Base-by-base conservation (phyloP, 306 rosid genomes). In the Malus orientalis region DNA sequence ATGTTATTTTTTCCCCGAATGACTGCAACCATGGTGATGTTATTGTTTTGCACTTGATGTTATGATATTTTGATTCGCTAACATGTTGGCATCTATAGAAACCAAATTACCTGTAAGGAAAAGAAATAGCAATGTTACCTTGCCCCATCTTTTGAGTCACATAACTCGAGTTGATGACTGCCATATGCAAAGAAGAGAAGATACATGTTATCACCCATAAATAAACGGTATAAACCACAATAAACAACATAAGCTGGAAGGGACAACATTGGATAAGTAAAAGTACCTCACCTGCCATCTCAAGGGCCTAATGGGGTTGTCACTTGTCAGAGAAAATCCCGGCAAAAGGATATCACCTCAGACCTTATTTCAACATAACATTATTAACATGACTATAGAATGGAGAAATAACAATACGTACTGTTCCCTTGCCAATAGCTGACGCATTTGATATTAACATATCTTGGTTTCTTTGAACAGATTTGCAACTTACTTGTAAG, bases 361-460 rank as follows among this genome's bases (percentile, higher is more conserved):
- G 11, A 40, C 20, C 32, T 42, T 42, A 40, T 40, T 40, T 40
- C 69, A 42, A 55, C 49, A 13, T 27, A 54, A 2, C 8, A 42
- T 44, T 27, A 13, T 76, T 69, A 33, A 36, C 15, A 25, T 25
- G 25, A 25, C 25, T 25, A 25, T 25, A 25, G 25, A 25, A 25
- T 25, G 25, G 25, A 25, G 30, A 76, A 55, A 40, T 19, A 55
- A 22, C 11, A 49, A 75, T 49, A 71, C 30, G 30, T 85, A 93
- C 98, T 76, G 84, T 78, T 85, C 96, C 97, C 59, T 69, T 89
- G 73, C 96, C 98, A 65, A 94, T 80, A 59, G 92, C 84, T 1
- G 90, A 82, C 14, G 67, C 74, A 83, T 86, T 91, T 9, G 91
- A 59, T 71, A 64, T 74, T 59, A 91, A 75, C 57, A 90, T 76